Conservation (phyloP, 345 rosid species). For the Clarkia xantiana region DNA sequence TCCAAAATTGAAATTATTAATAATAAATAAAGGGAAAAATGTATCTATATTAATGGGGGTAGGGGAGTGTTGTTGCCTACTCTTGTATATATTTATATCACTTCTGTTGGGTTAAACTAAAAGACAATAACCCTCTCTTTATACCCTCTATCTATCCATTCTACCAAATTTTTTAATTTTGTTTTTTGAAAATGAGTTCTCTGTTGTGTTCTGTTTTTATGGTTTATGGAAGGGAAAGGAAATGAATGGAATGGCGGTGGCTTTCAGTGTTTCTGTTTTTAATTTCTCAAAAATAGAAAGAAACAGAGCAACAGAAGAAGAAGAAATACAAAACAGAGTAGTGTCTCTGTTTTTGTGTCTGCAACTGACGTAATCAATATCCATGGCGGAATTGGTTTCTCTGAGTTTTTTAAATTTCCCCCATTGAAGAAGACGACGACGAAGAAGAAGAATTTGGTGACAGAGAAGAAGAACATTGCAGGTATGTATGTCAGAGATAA, state of each 20-base stretch:
- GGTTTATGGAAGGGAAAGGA: not conserved
- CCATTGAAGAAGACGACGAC: not conserved
- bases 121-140: conserved; percentile 31
- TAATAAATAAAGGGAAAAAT: too few species aligned
- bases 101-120: conserved; percentile 22
- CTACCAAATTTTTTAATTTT: not conserved
- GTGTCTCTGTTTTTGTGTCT: too few species aligned
- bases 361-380: too few species aligned
- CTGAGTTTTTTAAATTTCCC: not conserved
- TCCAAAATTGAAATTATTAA: too few species aligned
- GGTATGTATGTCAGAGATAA: not conserved
- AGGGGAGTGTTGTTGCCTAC: not conserved
- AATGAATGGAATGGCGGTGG: conserved; percentile 1
- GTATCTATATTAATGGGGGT: not conserved
- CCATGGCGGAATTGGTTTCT: not conserved
- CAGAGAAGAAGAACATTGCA: not conserved
- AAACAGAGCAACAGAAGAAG: conserved; percentile 4
- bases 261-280: too few species aligned
- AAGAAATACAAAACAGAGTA: too few species aligned
- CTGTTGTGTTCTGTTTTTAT: not conserved
- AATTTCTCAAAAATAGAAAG: not conserved
- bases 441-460: not conserved
- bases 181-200: conserved; percentile 8
- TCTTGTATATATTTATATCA: not conserved
- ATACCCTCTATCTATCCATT: conserved; percentile 19